Conservation (phyloP, 768 basidiomycete species). For the Rhodotorula toruloides region DNA sequence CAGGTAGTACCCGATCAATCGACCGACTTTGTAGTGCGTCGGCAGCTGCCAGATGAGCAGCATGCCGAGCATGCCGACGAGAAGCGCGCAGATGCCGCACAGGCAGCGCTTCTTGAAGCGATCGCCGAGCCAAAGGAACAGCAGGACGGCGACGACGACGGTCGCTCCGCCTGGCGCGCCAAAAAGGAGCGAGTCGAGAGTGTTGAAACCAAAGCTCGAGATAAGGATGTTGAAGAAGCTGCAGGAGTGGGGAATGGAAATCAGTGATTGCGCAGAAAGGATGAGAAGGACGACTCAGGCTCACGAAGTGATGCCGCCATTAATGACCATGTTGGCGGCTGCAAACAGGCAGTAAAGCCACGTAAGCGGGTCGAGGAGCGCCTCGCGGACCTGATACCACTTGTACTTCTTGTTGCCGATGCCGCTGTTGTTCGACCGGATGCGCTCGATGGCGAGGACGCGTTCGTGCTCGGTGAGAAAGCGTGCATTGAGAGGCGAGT, state of each 20-base stretch:
- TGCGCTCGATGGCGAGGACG: slow-evolving; percentile 18
- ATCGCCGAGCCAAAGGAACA: slow-evolving; percentile 19
- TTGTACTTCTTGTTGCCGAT: slow-evolving; percentile 27
- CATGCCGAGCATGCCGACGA: slow-evolving; percentile 22
- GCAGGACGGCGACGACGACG: slow-evolving; percentile 4
- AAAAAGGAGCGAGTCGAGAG: slow-evolving; percentile 20
- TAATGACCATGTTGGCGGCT: slow-evolving; percentile 16
- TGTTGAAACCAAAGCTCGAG: slow-evolving; percentile 16
- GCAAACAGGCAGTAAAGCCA: slow-evolving; percentile 28
- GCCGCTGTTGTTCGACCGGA: slow-evolving; percentile 34
- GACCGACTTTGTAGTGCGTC: slow-evolving; percentile 13
- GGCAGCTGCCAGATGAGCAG: slow-evolving; percentile 31
- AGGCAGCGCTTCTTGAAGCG: slow-evolving; percentile 4
- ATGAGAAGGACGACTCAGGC: too few relatives aligned
- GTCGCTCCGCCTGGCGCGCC: slow-evolving; percentile 20
- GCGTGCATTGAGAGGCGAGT: slow-evolving; percentile 16
- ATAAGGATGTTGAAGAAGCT: slow-evolving; percentile 33
- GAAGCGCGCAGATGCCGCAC: slow-evolving; percentile 8
- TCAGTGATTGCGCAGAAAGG: too few relatives aligned
- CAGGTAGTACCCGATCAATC: slow-evolving; percentile 34
- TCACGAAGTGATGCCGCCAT: slow-evolving; percentile 16
- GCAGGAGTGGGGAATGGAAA: background rate
- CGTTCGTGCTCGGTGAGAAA: slow-evolving; percentile 12
- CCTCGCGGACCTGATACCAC: slow-evolving; percentile 28
- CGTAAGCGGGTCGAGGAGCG: slow-evolving; percentile 30